Percentiles rank a stretch among this genome's conserved stretches.
Conservation (phyloP, 345 rosid species). For the Lenwebbia sp. region DNA sequence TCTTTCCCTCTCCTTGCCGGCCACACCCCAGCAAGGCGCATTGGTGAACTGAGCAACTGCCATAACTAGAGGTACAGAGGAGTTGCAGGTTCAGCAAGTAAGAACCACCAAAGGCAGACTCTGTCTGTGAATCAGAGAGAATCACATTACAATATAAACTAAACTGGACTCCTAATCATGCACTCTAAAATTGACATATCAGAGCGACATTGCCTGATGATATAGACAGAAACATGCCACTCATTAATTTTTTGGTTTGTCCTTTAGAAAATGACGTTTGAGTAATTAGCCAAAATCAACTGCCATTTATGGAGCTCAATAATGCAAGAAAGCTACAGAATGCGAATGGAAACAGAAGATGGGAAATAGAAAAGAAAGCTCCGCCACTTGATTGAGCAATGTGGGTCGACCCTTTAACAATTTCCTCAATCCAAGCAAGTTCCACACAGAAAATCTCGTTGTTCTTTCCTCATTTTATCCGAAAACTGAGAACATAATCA, state of each 20-base stretch:
- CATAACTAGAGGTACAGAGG: background rate
- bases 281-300: background rate
- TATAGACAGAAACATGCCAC: background rate
- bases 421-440: background rate
- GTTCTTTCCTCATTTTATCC: background rate
- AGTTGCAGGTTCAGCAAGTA: background rate
- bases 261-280: background rate
- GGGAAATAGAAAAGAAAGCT: background rate
- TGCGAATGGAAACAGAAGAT: background rate
- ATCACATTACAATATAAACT: background rate
- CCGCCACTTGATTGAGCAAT: background rate
- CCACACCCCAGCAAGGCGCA: background rate
- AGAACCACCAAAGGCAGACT: background rate
- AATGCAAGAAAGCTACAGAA: background rate
- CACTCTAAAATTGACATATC: background rate
- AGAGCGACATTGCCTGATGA: background rate
- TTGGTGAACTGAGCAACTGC: background rate
- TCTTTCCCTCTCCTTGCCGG: background rate
- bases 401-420: background rate
- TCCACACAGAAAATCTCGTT: background rate
- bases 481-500: background rate
- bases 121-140: background rate
- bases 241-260: background rate
- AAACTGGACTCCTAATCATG: background rate
- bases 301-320: background rate